phyloP scores from a whole-genome alignment of 2,329 filamentous ascomycete species.

The Penicillium sp. region DNA sequence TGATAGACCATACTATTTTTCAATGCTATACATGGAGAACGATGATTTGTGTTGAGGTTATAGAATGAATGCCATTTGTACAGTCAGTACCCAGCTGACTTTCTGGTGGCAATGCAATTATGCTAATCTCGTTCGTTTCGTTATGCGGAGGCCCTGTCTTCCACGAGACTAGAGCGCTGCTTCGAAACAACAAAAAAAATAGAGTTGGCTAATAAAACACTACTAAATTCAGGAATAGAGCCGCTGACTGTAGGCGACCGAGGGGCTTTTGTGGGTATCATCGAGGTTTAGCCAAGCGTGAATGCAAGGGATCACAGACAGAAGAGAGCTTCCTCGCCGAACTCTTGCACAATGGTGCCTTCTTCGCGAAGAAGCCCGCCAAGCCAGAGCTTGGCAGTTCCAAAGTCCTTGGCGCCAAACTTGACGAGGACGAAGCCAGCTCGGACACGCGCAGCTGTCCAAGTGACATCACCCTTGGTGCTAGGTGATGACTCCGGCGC shows the following conservation, averaged over 20 bases:
- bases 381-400: constrained; percentile 77
- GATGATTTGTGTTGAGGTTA: background rate
- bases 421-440: constrained; percentile 81
- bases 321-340: constrained; percentile 76
- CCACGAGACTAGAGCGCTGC: background rate
- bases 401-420: constrained; percentile 76
- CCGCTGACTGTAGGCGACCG: constrained; percentile 1
- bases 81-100: background rate
- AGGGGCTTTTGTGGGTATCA: constrained; percentile 12
- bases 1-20: background rate
- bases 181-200: constrained; percentile 3
- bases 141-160: background rate
- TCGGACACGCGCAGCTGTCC: constrained; percentile 75
- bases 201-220: constrained; percentile 1
- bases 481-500: constrained; percentile 35
- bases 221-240: constrained; percentile 3
- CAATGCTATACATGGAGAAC: background rate
- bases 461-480: constrained; percentile 56
- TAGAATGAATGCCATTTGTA: constrained; percentile 1
- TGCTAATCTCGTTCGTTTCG: constrained; percentile 1
- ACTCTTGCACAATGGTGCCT: constrained; percentile 63
- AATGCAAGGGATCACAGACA: constrained; percentile 51
- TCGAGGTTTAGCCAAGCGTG: background rate
- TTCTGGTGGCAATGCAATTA: constrained; percentile 7
- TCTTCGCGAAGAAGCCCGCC: constrained; percentile 68